Evolutionary conservation across 331 rosid genomes (phyloP), one percentile per base, ranked within the genome.

Genomic region (Quercus lobata): DNA sequence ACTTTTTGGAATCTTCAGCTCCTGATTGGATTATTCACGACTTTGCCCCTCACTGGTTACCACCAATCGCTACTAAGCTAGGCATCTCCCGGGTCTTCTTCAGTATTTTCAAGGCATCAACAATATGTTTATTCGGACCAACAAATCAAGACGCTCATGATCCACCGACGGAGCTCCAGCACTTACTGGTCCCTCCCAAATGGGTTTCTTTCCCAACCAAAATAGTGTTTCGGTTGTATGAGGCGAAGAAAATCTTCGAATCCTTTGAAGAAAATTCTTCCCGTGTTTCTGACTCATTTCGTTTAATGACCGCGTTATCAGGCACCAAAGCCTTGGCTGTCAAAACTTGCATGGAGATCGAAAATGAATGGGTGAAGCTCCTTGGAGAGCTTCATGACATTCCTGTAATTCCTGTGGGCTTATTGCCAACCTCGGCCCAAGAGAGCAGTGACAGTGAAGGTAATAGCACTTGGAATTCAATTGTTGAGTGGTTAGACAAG

Each of bases 401-500:
- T 30, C 66, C 32, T 29, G 16, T 83, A 0, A 63, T 83, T 22
- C 81, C 84, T 7, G 53, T 62, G 77, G 81, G 87, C 4, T 71
- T 83, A 16, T 53, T 83, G 71, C 78, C 77, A 53, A 71, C 65
- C 1, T 53, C 75, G 1, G 24, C 65, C 5, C 34, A 75, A 7
- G 56, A 32, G 7, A 22, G 10, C 7, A 76, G 75, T 24, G 80
- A 15, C 11, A 5, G 18, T 6, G 69, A 69, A 7, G 46, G 46
- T 7, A 37, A 82, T 77, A 54, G 12, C 0, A 74, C 35, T 55
- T 78, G 80, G 83, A 0, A 60, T 6, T 22, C 24, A 18, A 83
- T 83, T 10, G 70, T 46, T 5, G 49, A 69, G 11, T 83, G 83
- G 83, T 63, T 83, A 52, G 74, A 78, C n/a, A 69, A 69, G 55